Conservation (phyloP, 192 early-diverging fungal species). For the Haplosporangium gracile region DNA sequence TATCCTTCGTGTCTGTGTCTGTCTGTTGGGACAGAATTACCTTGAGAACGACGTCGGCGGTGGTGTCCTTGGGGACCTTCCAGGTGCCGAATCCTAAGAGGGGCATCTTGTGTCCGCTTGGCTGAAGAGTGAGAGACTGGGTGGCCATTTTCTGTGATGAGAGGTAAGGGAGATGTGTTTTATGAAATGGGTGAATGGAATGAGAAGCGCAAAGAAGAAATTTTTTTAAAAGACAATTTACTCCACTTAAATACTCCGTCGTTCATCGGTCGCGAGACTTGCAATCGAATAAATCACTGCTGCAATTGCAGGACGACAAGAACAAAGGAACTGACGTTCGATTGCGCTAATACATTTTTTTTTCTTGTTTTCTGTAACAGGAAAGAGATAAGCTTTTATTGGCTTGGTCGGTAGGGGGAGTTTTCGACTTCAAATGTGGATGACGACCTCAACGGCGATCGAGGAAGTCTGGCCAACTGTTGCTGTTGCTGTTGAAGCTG, state of each 20-base stretch:
- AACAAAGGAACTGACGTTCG: not conserved
- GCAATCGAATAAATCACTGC: too few species aligned
- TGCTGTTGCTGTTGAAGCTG: not conserved
- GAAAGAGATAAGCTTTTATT: not conserved
- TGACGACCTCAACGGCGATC: slow-evolving; percentile 15
- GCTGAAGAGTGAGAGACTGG: slow-evolving; percentile 56
- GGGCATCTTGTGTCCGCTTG: slow-evolving; percentile 66
- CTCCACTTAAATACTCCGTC: too few species aligned
- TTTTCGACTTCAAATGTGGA: not conserved
- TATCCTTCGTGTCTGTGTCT: too few species aligned
- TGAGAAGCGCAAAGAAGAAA: not conserved
- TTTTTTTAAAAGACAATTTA: not conserved
- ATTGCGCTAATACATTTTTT: not conserved
- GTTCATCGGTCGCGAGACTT: too few species aligned
- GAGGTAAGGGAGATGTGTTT: not conserved
- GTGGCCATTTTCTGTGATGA: slow-evolving; percentile 41
- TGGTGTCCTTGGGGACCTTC: slow-evolving; percentile 61
- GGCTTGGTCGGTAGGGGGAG: not conserved
- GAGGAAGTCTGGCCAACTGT: slow-evolving; percentile 7
- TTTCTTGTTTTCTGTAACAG: not conserved
- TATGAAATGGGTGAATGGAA: not conserved
- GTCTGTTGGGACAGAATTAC: not conserved
- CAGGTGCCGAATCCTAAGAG: slow-evolving; percentile 67
- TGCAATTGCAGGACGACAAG: not conserved
- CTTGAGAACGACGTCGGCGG: slow-evolving; percentile 59